Evolutionary conservation across 495 filamentous ascomycete genomes (phyloP).

Genomic region (Thermothielavioides terrestris): DNA sequence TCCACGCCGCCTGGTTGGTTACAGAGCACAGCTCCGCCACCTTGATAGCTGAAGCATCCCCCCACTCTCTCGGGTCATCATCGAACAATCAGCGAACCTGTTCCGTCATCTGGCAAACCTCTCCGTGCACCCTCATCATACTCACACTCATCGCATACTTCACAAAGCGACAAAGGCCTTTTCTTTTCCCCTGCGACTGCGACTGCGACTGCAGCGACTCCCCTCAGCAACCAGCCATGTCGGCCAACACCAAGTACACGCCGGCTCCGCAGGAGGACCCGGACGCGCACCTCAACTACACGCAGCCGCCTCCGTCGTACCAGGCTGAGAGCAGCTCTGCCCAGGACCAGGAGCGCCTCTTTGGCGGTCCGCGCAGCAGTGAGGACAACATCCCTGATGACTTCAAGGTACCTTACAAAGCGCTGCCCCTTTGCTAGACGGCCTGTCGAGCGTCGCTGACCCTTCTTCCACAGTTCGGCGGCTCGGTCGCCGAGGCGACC

Average conservation of each 20-base stretch:
- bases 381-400: conserved; percentile 94
- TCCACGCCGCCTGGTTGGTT: background rate
- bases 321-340: conserved; percentile 35
- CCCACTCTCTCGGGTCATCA: conserved; percentile 12
- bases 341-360: conserved; percentile 32
- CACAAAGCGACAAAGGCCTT: too few relatives aligned
- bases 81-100: too few relatives aligned
- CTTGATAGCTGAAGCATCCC: conserved; percentile 1
- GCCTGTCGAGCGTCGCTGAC: background rate
- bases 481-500: conserved; percentile 83
- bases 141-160: too few relatives aligned
- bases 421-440: background rate
- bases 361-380: conserved; percentile 54
- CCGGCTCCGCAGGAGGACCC: conserved; percentile 67
- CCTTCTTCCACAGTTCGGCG: conserved; percentile 66
- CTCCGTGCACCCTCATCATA: background rate
- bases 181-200: too few relatives aligned
- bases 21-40: conserved; percentile 13
- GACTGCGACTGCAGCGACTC: background rate
- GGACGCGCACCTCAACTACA: conserved; percentile 51
- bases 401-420: conserved; percentile 60
- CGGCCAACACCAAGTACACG: conserved; percentile 60
- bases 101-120: too few relatives aligned
- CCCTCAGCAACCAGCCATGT: conserved; percentile 38
- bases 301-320: conserved; percentile 81